phyloP scores from a whole-genome alignment of 441 rosid genomes.

The Aquilaria agallochum region DNA sequence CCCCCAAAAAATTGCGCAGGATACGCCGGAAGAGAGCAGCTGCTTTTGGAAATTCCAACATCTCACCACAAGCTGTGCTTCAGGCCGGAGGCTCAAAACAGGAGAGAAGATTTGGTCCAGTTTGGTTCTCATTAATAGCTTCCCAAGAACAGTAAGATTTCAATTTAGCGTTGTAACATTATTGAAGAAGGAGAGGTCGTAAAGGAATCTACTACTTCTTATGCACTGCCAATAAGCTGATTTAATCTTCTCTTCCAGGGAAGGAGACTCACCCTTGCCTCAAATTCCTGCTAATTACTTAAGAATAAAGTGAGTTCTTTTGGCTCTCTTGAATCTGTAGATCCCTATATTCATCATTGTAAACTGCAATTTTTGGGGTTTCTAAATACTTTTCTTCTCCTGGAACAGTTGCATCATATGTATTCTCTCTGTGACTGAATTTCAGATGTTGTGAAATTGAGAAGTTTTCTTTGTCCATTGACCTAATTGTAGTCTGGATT shows the following conservation, averaged over 20 bases:
- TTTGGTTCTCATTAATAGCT: constrained; percentile 72
- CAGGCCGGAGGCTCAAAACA: constrained; percentile 32
- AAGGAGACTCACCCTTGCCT: constrained; percentile 54
- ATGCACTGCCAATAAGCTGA: constrained; percentile 14
- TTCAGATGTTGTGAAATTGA: no score
- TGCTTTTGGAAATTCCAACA: constrained; percentile 33
- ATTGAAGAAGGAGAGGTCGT: not conserved
- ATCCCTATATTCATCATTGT: not conserved
- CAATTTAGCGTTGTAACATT: constrained; percentile 15
- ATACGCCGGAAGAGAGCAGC: constrained; percentile 40
- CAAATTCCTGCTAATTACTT: constrained; percentile 53
- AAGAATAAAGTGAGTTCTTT: constrained; percentile 51
- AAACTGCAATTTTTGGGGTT: no score
- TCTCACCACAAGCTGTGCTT: constrained; percentile 41
- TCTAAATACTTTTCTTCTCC: no score
- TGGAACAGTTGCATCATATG: no score
- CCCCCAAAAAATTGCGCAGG: constrained; percentile 48
- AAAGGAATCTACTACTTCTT: constrained; percentile 1
- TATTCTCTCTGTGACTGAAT: no score
- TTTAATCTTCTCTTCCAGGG: constrained; percentile 38
- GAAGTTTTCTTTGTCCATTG: no score
- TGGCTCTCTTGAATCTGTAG: not conserved
- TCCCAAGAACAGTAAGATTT: constrained; percentile 61
- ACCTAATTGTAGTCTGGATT: no score
- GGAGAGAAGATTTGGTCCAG: constrained; percentile 49